phyloP scores from a whole-genome alignment of 1,139 yeast species.

The Geotrichum phurueaensis region DNA sequence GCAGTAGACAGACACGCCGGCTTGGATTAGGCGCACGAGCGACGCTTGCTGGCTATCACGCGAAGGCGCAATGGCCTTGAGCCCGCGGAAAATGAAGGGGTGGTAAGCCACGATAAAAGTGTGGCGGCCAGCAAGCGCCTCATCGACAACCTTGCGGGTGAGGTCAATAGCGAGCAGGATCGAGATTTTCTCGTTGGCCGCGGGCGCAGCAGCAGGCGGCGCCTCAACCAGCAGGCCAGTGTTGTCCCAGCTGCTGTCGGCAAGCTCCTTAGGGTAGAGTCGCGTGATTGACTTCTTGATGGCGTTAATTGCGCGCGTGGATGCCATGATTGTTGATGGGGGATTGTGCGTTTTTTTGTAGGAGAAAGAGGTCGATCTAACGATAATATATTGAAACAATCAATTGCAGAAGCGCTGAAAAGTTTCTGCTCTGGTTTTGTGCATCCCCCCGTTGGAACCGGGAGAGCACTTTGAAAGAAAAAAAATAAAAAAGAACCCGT shows the following conservation, averaged over 20 bases:
- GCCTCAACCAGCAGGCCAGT: constrained; percentile 81
- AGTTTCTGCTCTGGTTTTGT: neutral
- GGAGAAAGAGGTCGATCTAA: neutral
- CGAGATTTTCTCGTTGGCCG: constrained; percentile 32
- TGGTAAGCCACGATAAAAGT: constrained; percentile 73
- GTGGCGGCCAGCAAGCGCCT: constrained; percentile 54
- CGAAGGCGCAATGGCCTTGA: constrained; percentile 61
- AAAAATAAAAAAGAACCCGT: neutral
- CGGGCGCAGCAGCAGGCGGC: constrained; percentile 26
- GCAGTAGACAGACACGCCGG: constrained; percentile 78
- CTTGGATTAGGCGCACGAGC: constrained; percentile 61
- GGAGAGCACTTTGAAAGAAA: neutral
- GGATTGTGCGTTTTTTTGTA: neutral
- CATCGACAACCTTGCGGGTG: constrained; percentile 77
- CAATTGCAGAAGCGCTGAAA: neutral
- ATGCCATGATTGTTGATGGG: constrained; percentile 11
- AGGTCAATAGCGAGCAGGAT: constrained; percentile 77
- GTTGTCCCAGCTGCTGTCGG: constrained; percentile 90
- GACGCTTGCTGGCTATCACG: constrained; percentile 76
- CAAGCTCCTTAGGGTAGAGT: constrained; percentile 64
- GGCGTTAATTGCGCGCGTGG: constrained; percentile 21
- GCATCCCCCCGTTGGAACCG: neutral
- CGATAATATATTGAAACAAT: neutral
- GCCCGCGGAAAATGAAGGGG: constrained; percentile 87
- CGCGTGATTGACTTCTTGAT: constrained; percentile 43